Evolutionary conservation across 1,139 yeast species (phyloP), one percentile per base, ranked within the genome.

Genomic region (Taphrina communis): DNA sequence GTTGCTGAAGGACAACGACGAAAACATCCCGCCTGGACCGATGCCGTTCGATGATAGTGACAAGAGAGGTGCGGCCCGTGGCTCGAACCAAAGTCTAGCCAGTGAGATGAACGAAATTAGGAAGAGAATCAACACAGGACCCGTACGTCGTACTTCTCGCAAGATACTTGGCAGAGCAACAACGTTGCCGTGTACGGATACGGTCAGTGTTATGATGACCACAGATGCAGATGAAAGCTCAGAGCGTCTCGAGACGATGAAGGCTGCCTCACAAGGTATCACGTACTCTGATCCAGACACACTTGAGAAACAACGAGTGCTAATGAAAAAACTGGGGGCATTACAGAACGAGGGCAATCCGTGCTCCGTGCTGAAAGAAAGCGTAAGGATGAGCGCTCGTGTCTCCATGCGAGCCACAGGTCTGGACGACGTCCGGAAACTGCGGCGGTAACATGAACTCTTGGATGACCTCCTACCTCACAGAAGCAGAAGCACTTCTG

Each of bases 201-300:
- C 19, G 12, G 39, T 17, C 7, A 11, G 53, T 12, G 14, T 44
- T 9, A 58, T 58, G 62, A 25, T 58, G 51, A 44, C 52, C 8
- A 58, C 62, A 14, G 44, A 58, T 21, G 11, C 21, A 14, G 62
- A 58, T 9, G 52, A 58, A 21, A 25, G 21, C 25, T 17, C 17
- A 19, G 53, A 25, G 9, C 35, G 17, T 6, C 9, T 11, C 35
- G 36, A 17, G 6, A n/a, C 17, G n/a, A 11, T 19, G n/a, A 58
- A 36, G 21, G 48, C 51, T 6, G 62, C 46, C 25, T 44, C 62
- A 2, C 62, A 44, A 58, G 62, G 62, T 14, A 44, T 58, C 25
- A 44, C 53, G 11, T 58, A 58, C 35, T 58, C 62, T 31, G 62
- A 58, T 46, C 62, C 62, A 11, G 62, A 58, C 9, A 44, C 62